Evolutionary conservation across 257 asterid species (phyloP).

Genomic region (Penstemon davidsonii): DNA sequence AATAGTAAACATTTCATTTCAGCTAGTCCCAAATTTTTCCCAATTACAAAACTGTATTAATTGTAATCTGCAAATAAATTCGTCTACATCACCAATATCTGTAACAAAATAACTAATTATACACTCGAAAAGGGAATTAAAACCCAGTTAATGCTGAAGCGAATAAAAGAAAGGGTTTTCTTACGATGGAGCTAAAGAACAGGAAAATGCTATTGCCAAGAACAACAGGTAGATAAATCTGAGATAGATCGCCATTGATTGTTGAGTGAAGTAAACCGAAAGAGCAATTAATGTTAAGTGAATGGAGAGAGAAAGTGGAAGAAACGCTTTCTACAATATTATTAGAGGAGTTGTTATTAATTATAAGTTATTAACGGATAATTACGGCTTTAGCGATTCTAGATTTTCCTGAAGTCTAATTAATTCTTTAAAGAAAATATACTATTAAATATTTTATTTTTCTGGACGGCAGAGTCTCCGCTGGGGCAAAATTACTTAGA

Average conservation of each 20-base stretch:
- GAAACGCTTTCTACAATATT: too few species aligned
- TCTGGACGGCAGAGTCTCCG: too few species aligned
- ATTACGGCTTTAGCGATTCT: too few species aligned
- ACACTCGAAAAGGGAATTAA: not conserved
- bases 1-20: too few species aligned
- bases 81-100: constrained; percentile 12
- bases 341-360: too few species aligned
- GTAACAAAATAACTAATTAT: not conserved
- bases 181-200: constrained; percentile 46
- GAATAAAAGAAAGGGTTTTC: constrained; percentile 19
- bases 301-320: not conserved
- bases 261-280: constrained; percentile 20
- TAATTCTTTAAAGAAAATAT: too few species aligned
- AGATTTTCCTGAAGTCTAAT: too few species aligned
- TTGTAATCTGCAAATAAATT: not conserved
- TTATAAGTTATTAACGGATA: too few species aligned
- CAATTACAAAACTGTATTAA: too few species aligned
- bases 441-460: too few species aligned
- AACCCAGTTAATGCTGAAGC: not conserved
- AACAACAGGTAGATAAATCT: constrained; percentile 33
- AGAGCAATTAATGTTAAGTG: not conserved
- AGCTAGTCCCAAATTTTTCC: too few species aligned
- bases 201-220: constrained; percentile 30
- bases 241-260: constrained; percentile 48
- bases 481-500: too few species aligned